phyloP scores from a whole-genome alignment of 257 asterid species.

The Nicotiana paniculata region DNA sequence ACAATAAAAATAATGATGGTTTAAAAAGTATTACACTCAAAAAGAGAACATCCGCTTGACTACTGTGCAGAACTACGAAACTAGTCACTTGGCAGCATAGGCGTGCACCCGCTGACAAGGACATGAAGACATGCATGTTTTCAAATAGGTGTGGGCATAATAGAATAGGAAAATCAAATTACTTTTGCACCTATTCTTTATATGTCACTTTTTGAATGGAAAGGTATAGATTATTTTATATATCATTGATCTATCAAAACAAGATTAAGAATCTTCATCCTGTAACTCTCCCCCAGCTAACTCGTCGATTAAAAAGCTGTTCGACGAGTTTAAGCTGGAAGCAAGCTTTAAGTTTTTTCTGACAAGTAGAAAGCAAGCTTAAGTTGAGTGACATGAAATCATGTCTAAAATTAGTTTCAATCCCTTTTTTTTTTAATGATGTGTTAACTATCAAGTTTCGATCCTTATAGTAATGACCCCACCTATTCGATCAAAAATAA shows the following conservation, averaged over 20 bases:
- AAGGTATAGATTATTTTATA: background rate
- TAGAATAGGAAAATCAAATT: background rate
- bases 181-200: background rate
- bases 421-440: background rate
- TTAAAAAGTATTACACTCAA: conserved; percentile 1
- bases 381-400: background rate
- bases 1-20: background rate
- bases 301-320: background rate
- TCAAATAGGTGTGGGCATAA: background rate
- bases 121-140: conserved; percentile 5
- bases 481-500: background rate
- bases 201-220: background rate
- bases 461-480: background rate
- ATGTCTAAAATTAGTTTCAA: background rate
- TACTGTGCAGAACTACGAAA: background rate
- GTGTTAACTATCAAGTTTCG: background rate
- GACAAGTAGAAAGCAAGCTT: background rate
- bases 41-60: background rate
- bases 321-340: background rate
- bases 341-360: background rate
- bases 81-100: background rate
- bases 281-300: background rate
- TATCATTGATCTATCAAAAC: background rate
- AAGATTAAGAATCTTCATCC: background rate
- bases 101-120: background rate